phyloP scores from a whole-genome alignment of 176 grass and related monocot species.

The Olyra latifolia region DNA sequence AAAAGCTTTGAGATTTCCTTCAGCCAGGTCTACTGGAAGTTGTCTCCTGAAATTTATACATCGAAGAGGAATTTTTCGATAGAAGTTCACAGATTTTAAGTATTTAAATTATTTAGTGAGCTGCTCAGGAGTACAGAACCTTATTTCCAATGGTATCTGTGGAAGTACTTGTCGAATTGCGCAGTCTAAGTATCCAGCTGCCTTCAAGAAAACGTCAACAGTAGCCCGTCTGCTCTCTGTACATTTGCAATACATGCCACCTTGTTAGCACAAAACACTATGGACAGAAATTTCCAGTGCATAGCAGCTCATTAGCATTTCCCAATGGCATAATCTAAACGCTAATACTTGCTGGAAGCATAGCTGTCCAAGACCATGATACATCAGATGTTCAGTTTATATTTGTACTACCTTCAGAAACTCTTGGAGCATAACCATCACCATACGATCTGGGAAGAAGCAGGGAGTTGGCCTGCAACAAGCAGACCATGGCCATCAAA shows the following conservation, averaged over 20 bases:
- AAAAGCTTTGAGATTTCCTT: slow-evolving; percentile 85
- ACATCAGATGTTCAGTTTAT: background rate
- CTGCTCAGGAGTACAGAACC: slow-evolving; percentile 37
- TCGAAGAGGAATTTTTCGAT: background rate
- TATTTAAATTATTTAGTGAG: background rate
- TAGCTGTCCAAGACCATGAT: background rate
- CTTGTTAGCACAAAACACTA: slow-evolving; percentile 15
- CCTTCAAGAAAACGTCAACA: slow-evolving; percentile 91
- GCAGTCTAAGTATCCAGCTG: slow-evolving; percentile 88
- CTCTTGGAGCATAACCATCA: slow-evolving; percentile 70
- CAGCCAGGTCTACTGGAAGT: slow-evolving; percentile 80
- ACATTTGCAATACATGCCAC: slow-evolving; percentile 4
- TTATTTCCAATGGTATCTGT: slow-evolving; percentile 60
- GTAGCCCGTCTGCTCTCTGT: slow-evolving; percentile 79
- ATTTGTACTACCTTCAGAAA: slow-evolving; percentile 65
- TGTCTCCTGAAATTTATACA: slow-evolving; percentile 67
- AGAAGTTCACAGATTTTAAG: background rate
- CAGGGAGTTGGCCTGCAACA: slow-evolving; percentile 79
- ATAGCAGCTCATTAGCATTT: background rate
- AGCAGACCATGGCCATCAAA: slow-evolving; percentile 87
- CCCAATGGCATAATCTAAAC: background rate
- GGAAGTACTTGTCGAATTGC: slow-evolving; percentile 77
- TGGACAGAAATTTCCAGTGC: background rate
- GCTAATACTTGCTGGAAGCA: background rate
- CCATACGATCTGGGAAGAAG: slow-evolving; percentile 81